Evolutionary conservation across 768 basidiomycete species (phyloP), one percentile per base, ranked within the genome.

Genomic region (Candolleomyces efflorescens): DNA sequence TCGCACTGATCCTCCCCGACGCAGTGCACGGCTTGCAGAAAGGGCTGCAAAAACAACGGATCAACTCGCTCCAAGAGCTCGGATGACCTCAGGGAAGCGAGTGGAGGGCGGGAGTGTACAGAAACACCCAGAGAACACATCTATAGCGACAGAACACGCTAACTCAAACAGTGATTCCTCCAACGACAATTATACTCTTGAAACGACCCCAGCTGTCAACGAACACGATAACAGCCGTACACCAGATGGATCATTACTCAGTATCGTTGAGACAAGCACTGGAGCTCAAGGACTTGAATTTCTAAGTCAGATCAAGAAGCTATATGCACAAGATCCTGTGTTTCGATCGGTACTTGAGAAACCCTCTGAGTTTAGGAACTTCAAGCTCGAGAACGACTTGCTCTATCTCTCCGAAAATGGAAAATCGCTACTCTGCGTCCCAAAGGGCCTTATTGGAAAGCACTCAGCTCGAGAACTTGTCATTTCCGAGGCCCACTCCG

Each of bases 401-500:
- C 48, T 72, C 0, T 69, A 62, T 24, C 51, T 64, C 12, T 44
- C 49, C 2, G 47, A 59, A 6, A n/a, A 53, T n/a, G 59, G 41
- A 12, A 56, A 36, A 4, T 18, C 12, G 0, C 5, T 56, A 0
- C 44, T 75, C 0, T 73, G 70, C 58, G 65, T 77, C 0, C 75
- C 72, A 0, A 61, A 70, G 15, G 44, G 67, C 3, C 23, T 46
- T 0, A 27, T 66, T n/a, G 15, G 58, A 5, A 64, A 59, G 0
- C 27, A 64, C 15, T 60, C 46, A 0, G 37, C 71, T 0, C 55
- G 70, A 0, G 75, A 78, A 51, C 58, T 70, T 0, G 23, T 78
- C 0, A 78, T 79, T 0, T 60, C 65, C 0, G 73, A 77, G 32
- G 75, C 75, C 0, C 78, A 79, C 44, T 73, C 71, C 0, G 4